phyloP scores from a whole-genome alignment of 2,329 filamentous ascomycete genomes.

The Fusarium lyarnte region DNA sequence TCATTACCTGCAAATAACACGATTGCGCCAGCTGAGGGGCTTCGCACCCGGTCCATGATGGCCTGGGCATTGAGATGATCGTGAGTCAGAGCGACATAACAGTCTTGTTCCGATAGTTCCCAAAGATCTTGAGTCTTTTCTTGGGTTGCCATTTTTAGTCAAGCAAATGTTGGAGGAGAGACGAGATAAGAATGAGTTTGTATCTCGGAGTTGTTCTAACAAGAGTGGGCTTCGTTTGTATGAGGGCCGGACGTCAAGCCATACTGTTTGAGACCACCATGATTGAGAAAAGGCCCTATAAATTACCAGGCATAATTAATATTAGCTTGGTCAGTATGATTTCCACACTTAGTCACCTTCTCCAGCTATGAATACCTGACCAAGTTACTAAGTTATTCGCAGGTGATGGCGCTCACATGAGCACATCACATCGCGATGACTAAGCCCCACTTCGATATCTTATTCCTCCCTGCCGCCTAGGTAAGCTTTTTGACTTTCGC shows the following conservation, averaged over 20 bases:
- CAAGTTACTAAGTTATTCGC: neutral
- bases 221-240: constrained; percentile 12
- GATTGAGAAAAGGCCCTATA: neutral
- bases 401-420: neutral
- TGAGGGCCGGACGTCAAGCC: neutral
- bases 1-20: constrained; percentile 78
- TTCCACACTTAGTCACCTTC: too few species aligned
- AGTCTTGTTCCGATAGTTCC: constrained; percentile 59
- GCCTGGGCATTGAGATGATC: constrained; percentile 65
- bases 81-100: constrained; percentile 76
- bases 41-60: constrained; percentile 74
- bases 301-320: neutral
- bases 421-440: constrained; percentile 9
- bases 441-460: constrained; percentile 21
- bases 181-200: neutral
- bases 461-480: neutral
- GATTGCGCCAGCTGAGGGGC: constrained; percentile 77
- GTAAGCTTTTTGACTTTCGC: neutral
- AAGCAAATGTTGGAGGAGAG: neutral
- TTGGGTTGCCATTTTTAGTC: constrained; percentile 19
- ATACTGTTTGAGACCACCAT: neutral
- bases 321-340: neutral
- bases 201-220: neutral
- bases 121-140: constrained; percentile 40
- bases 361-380: neutral